Conservation (phyloP, 1,139 yeast species). For the Zygosaccharomyces pseudobailii region DNA sequence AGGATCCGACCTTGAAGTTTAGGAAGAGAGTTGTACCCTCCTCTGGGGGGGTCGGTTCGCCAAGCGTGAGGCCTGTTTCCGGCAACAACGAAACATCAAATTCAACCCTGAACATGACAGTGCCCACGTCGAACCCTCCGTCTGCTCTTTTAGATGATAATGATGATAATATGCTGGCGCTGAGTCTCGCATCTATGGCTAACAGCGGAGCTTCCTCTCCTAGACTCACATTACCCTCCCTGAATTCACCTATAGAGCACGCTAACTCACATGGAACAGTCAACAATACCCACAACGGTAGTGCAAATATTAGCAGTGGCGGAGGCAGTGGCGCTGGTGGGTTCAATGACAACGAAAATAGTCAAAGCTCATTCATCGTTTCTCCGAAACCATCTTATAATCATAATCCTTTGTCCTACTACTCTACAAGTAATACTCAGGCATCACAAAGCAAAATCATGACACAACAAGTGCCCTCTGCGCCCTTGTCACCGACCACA, state of each 20-base stretch:
- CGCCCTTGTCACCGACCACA: slow-evolving; percentile 19
- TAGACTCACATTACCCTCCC: slow-evolving; percentile 25
- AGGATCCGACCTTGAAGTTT: slow-evolving; percentile 31
- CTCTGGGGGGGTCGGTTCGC: slow-evolving; percentile 7
- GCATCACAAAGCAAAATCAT: slow-evolving; percentile 6
- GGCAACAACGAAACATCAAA: slow-evolving; percentile 8
- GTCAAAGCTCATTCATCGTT: slow-evolving; percentile 16
- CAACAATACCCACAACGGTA: slow-evolving; percentile 3
- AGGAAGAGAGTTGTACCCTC: slow-evolving; percentile 20
- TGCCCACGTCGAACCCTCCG: slow-evolving; percentile 14
- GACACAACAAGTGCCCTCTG: slow-evolving; percentile 9
- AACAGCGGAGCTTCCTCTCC: slow-evolving; percentile 35
- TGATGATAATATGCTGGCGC: slow-evolving; percentile 34
- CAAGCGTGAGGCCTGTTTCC: slow-evolving; percentile 5
- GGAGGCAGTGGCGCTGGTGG: slow-evolving; percentile 1
- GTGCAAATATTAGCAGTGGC: too few species aligned
- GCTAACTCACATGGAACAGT: slow-evolving; percentile 5
- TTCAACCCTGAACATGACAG: slow-evolving; percentile 6
- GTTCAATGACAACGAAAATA: slow-evolving; percentile 6
- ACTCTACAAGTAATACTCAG: slow-evolving; percentile 10
- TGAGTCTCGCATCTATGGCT: slow-evolving; percentile 35
- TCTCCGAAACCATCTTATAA: slow-evolving; percentile 24
- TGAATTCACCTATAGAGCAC: slow-evolving; percentile 25
- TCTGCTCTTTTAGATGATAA: slow-evolving; percentile 28
- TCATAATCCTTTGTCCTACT: slow-evolving; percentile 21